phyloP scores from a whole-genome alignment of 1,284 basidiomycete species.

The Ganoderma multipileum region DNA sequence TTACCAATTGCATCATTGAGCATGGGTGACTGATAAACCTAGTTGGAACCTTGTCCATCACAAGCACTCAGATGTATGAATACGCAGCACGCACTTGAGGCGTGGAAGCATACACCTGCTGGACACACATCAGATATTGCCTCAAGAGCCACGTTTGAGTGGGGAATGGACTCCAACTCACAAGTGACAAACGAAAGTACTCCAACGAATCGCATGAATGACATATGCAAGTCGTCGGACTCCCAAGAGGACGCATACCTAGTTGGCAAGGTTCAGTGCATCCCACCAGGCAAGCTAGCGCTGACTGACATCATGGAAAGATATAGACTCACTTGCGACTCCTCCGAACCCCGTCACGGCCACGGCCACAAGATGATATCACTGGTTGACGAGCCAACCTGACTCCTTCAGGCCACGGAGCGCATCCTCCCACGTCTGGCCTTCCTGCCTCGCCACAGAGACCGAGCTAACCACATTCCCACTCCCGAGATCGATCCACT shows the following conservation, averaged over 20 bases:
- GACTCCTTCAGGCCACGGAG: conserved; percentile 27
- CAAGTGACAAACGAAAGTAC: not conserved
- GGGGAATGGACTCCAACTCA: not conserved
- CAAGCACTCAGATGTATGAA: not conserved
- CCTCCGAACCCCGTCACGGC: not conserved
- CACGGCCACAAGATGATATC: not conserved
- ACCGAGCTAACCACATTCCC: conserved; percentile 38
- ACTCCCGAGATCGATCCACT: conserved; percentile 36
- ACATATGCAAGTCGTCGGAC: not conserved
- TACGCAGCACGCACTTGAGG: not conserved
- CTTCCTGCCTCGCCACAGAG: conserved; percentile 33
- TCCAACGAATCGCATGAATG: not conserved
- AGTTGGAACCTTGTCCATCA: not conserved
- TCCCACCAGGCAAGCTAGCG: not conserved
- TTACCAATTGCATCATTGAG: not conserved
- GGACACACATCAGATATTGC: not conserved
- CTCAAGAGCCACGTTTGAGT: not conserved
- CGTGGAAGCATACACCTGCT: not conserved
- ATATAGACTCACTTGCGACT: not conserved
- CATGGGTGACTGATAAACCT: not conserved
- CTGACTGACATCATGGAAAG: not conserved
- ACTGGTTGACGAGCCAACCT: conserved; percentile 36
- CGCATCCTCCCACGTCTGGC: conserved; percentile 39
- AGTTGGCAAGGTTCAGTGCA: not conserved
- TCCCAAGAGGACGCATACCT: not conserved